A percentile compares a stretch with the other conserved stretches of the same genome.
Conservation (phyloP, 2,329 filamentous ascomycete species). For the Microcera coccophila region DNA sequence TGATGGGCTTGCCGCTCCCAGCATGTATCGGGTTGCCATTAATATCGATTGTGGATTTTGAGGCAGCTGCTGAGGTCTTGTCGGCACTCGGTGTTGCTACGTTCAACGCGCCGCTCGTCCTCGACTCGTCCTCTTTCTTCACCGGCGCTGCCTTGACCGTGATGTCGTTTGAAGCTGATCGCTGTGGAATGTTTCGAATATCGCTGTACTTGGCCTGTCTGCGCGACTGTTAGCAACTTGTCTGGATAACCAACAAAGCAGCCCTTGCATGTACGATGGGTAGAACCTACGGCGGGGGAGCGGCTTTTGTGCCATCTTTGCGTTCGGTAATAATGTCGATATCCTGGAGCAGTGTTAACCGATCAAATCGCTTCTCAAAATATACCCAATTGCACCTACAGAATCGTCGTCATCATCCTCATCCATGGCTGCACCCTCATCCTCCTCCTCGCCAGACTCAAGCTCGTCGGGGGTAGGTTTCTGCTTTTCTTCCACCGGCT, state of each 20-base stretch:
- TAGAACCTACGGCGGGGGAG: constrained; percentile 52
- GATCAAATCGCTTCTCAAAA: neutral
- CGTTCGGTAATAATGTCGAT: constrained; percentile 66
- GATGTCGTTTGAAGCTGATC: constrained; percentile 51
- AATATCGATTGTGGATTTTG: constrained; percentile 81
- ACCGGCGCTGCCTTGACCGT: constrained; percentile 42
- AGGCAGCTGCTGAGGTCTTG: constrained; percentile 59
- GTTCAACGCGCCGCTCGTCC: constrained; percentile 27
- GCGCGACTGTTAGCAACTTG: constrained; percentile 8
- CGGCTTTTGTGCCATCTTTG: constrained; percentile 60
- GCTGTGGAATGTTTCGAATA: constrained; percentile 61
- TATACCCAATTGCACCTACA: constrained; percentile 15
- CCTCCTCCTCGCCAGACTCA: constrained; percentile 62
- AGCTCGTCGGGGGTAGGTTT: constrained; percentile 49
- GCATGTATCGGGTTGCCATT: constrained; percentile 78
- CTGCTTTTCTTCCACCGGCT: constrained; percentile 31
- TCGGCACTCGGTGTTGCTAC: constrained; percentile 45
- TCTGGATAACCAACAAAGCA: neutral
- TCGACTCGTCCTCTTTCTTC: constrained; percentile 45
- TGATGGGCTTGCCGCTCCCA: constrained; percentile 74
- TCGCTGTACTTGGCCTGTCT: constrained; percentile 62
- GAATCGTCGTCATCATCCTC: constrained; percentile 55
- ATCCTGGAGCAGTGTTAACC: constrained; percentile 42
- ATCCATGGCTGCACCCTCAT: constrained; percentile 58
- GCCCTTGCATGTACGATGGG: constrained; percentile 5